Base-by-base conservation (phyloP, 2,329 filamentous ascomycete genomes). In the Amylocarpus encephaloides region DNA sequence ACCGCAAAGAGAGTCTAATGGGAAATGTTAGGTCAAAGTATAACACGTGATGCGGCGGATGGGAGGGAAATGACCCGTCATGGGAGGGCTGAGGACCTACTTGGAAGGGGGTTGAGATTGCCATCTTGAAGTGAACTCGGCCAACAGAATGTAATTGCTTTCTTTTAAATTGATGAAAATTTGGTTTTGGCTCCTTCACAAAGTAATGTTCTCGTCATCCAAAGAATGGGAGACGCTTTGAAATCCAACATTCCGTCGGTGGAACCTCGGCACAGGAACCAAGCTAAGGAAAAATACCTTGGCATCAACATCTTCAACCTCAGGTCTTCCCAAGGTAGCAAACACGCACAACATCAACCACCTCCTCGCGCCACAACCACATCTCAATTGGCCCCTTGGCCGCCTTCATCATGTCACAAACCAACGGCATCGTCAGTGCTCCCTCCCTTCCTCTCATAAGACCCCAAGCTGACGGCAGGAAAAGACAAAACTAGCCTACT, bases 401-500 rank as follows among this genome's bases (percentile, higher is more conserved):
- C 49, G 13, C 41, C 46, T 36, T 55, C 62, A 71, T 51, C 53
- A 92, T 92, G 87, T 91, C 87, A 61, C 86, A 90, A 77, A 85
- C 80, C 59, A 73, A 90, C 65, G 87, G 87, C 64, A 73, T 85
- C 69, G 87, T 91, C 79, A 65, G 74, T 62, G 16, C 12, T 13
- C 30, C 48, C 43, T 29, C 38, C 49, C 46, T 26, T 26, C 36
- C 6, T 42, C 46, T 18, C 16, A 49, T 36, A 52, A 41, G 7
- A 18, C 16, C 13, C 30, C 19, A 42, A 19, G 38, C 46, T 50
- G 34, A 57, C 51, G 33, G 41, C 29, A 50, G 43, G 54, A 30
- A 26, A 62, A 97, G 91, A 97, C 93, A 54, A 88, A 88, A 67
- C 85, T 98, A 58, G 92, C 93, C 73, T 98, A 97, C 78, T 91